Percentiles rank a stretch among this genome's conserved stretches.
Evolutionary conservation across 1,284 basidiomycete genomes (phyloP).

Genomic region (Lignosus rhinocerotis): DNA sequence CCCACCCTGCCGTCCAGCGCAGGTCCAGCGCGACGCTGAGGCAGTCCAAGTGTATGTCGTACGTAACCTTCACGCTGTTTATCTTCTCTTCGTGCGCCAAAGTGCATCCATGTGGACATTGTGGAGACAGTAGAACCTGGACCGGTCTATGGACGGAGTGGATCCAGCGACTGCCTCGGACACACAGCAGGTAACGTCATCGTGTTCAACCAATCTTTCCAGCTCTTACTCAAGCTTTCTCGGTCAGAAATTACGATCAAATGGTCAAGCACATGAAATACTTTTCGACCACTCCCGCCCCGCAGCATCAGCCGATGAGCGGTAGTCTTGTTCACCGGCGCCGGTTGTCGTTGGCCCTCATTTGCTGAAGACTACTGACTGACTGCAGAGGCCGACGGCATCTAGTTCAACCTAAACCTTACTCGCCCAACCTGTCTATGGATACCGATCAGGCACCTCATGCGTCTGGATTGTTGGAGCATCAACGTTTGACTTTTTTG

Average conservation of each 20-base stretch:
- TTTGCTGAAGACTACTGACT: no score
- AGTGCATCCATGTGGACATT: not conserved
- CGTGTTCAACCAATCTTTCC: not conserved
- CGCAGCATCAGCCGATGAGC: no score
- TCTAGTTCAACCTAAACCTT: no score
- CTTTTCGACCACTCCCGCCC: no score
- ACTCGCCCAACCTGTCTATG: not conserved
- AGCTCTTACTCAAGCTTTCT: no score
- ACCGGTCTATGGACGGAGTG: not conserved
- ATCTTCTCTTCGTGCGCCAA: not conserved
- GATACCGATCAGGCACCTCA: constrained; percentile 20
- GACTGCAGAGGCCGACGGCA: no score
- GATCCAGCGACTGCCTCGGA: not conserved
- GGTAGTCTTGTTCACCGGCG: no score
- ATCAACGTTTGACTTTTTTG: not conserved
- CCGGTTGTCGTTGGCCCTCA: no score
- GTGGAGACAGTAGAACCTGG: not conserved
- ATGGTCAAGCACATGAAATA: no score
- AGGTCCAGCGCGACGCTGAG: constrained; percentile 2
- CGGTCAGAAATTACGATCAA: no score
- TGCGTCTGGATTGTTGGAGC: no score
- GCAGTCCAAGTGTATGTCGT: not conserved
- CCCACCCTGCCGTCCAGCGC: not conserved
- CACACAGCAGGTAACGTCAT: not conserved
- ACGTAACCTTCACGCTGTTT: not conserved